These are phyloP conservation scores for Leptosphaerulina australis DNA, from an alignment of 2,329 filamentous ascomycete species.

Conservation along the genomic window DNA sequence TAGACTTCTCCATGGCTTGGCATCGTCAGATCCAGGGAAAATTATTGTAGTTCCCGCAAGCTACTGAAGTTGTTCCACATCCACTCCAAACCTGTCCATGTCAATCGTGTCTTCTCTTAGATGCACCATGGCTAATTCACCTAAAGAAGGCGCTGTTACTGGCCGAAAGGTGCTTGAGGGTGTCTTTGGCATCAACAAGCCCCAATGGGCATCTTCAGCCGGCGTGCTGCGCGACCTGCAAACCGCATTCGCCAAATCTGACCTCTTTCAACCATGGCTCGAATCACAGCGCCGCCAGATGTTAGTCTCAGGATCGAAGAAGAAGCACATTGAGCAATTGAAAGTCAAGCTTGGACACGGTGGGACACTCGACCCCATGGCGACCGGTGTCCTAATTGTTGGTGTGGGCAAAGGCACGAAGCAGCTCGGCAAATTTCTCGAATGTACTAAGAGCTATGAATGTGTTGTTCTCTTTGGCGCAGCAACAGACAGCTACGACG, in stretches of 20 bases:
- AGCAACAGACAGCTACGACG: conserved; percentile 91
- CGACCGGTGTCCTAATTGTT: conserved; percentile 88
- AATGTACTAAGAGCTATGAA: conserved; percentile 93
- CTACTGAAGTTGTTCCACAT: conserved; percentile 9
- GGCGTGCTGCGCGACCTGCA: conserved; percentile 91
- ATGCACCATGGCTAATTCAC: conserved; percentile 36
- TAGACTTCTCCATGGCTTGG: conserved; percentile 11
- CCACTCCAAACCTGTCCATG: conserved; percentile 25
- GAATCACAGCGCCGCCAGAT: conserved; percentile 63
- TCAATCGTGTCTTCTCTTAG: conserved; percentile 23
- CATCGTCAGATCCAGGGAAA: conserved; percentile 4
- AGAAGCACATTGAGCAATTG: conserved; percentile 56
- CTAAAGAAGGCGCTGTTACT: conserved; percentile 24
- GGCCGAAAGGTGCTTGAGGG: conserved; percentile 63
- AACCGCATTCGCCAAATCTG: conserved; percentile 79
- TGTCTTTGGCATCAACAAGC: conserved; percentile 85
- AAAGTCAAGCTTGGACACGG: conserved; percentile 96
- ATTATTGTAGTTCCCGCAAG: conserved; percentile 1
- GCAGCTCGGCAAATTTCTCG: conserved; percentile 74
- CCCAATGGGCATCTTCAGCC: conserved; percentile 82
- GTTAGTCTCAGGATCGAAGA: conserved; percentile 63
- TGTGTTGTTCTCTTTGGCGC: conserved; percentile 87
- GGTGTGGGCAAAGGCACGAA: conserved; percentile 91
- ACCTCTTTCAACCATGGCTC: conserved; percentile 79
- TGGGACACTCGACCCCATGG: conserved; percentile 91